Conservation (phyloP, 805 yeast species). For the Ogataea naganishii region DNA sequence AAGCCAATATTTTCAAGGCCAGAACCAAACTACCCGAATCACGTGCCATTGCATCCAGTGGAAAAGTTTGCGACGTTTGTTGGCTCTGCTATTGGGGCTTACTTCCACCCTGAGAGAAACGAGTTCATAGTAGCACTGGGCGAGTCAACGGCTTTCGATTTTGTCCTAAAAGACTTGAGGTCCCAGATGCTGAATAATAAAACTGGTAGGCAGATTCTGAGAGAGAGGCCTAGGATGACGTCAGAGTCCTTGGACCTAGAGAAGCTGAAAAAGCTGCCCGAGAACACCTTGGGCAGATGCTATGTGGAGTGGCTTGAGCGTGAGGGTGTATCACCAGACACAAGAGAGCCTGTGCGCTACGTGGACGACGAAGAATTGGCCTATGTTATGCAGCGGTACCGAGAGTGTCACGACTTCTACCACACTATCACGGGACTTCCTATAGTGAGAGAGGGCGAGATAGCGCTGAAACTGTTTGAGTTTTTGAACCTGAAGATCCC, state of each 20-base stretch:
- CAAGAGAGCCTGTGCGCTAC: constrained; percentile 79
- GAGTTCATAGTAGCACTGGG: constrained; percentile 77
- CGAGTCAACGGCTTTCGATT: constrained; percentile 77
- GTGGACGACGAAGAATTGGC: constrained; percentile 88
- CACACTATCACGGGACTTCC: constrained; percentile 90
- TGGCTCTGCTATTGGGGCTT: constrained; percentile 74
- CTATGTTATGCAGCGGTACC: constrained; percentile 84
- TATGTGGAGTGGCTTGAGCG: constrained; percentile 74
- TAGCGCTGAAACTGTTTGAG: constrained; percentile 87
- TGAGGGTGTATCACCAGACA: constrained; percentile 91
- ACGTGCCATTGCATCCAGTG: constrained; percentile 58
- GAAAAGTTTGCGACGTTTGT: constrained; percentile 60
- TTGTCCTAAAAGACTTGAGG: constrained; percentile 53
- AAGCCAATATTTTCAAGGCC: constrained; percentile 29
- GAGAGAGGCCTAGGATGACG: constrained; percentile 79
- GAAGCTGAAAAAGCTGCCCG: constrained; percentile 49
- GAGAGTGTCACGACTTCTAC: constrained; percentile 96
- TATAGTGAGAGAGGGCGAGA: constrained; percentile 91
- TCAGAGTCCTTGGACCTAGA: constrained; percentile 60
- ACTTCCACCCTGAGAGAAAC: constrained; percentile 66
- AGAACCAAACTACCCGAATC: constrained; percentile 56
- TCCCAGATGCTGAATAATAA: constrained; percentile 67
- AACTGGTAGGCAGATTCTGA: constrained; percentile 67
- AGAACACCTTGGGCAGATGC: constrained; percentile 67
- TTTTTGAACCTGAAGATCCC: constrained; percentile 89